These are phyloP conservation scores for Lachnellula subtilissima DNA, from an alignment of 2,329 filamentous ascomycete genomes.

Conservation along the genomic window DNA sequence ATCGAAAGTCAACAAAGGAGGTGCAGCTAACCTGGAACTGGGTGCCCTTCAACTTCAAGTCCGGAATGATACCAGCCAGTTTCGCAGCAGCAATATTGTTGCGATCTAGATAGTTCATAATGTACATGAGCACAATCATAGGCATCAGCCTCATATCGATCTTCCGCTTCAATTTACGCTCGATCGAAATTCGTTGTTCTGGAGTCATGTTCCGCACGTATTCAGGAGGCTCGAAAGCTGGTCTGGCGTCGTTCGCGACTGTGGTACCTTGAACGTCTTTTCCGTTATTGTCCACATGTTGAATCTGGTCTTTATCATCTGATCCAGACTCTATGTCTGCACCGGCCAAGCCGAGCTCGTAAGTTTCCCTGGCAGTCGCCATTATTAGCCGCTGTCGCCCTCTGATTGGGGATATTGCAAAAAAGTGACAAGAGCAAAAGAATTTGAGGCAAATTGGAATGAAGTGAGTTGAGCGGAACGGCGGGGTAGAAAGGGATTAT, in stretches of 20 bases:
- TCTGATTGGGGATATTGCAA: neutral
- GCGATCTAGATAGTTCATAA: conserved; percentile 60
- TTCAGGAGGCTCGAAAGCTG: conserved; percentile 22
- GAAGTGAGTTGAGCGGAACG: neutral
- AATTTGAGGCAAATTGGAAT: neutral
- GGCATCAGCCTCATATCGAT: conserved; percentile 63
- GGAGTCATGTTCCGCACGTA: conserved; percentile 42
- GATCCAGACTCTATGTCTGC: conserved; percentile 19
- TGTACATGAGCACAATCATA: conserved; percentile 65
- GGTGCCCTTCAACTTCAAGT: conserved; percentile 36
- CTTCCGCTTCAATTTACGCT: conserved; percentile 56
- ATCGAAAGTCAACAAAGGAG: too few species aligned
- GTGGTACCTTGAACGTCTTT: neutral
- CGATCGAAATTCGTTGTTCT: conserved; percentile 47
- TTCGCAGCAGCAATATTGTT: conserved; percentile 54
- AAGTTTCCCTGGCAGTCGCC: conserved; percentile 8
- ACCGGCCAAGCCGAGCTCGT: conserved; percentile 11
- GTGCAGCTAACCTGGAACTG: conserved; percentile 36
- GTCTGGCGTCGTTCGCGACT: neutral
- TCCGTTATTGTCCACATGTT: conserved; percentile 17
- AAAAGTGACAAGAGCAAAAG: neutral
- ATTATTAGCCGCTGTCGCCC: conserved; percentile 1
- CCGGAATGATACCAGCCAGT: conserved; percentile 44
- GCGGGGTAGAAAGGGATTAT: neutral
- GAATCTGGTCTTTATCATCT: conserved; percentile 14